phyloP scores from a whole-genome alignment of 116 monocot species.

The Dioscorea cayenensis region DNA sequence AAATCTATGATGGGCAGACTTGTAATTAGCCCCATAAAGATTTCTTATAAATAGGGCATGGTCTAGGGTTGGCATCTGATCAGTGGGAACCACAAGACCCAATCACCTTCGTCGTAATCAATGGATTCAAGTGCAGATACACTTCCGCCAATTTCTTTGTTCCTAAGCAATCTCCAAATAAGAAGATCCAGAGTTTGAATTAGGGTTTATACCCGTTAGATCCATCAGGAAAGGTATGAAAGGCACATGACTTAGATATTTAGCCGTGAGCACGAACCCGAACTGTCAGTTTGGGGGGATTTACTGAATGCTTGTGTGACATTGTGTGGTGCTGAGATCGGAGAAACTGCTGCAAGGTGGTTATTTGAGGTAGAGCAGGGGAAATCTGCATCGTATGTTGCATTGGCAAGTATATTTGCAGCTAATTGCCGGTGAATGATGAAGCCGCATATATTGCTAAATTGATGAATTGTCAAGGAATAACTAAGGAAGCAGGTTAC shows the following conservation, averaged over 20 bases:
- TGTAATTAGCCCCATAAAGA: too few relatives aligned
- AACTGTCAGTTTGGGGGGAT: constrained; percentile 40
- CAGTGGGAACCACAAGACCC: too few relatives aligned
- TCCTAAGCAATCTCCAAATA: too few relatives aligned
- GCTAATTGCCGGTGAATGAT: constrained; percentile 17
- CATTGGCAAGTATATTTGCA: constrained; percentile 24
- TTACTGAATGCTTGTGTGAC: constrained; percentile 39
- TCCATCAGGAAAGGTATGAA: too few relatives aligned
- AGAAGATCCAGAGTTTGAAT: too few relatives aligned
- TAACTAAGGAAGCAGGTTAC: constrained; percentile 45
- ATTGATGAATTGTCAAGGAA: constrained; percentile 27
- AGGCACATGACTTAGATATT: constrained; percentile 41
- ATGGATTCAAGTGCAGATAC: too few relatives aligned
- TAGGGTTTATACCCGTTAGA: too few relatives aligned
- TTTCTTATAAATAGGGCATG: too few relatives aligned
- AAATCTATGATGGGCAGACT: too few relatives aligned
- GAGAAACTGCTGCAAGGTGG: constrained; percentile 25
- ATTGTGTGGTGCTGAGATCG: constrained; percentile 30
- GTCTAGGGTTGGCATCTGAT: too few relatives aligned
- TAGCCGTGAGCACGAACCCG: neutral
- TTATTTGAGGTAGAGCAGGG: constrained; percentile 44
- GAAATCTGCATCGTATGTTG: constrained; percentile 40
- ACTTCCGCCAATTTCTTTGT: too few relatives aligned
- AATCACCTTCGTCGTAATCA: too few relatives aligned
- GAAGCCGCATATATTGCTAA: constrained; percentile 29